These are phyloP conservation scores for Kernera saxatilis DNA, from an alignment of 345 rosid genomes.

Conservation along the genomic window DNA sequence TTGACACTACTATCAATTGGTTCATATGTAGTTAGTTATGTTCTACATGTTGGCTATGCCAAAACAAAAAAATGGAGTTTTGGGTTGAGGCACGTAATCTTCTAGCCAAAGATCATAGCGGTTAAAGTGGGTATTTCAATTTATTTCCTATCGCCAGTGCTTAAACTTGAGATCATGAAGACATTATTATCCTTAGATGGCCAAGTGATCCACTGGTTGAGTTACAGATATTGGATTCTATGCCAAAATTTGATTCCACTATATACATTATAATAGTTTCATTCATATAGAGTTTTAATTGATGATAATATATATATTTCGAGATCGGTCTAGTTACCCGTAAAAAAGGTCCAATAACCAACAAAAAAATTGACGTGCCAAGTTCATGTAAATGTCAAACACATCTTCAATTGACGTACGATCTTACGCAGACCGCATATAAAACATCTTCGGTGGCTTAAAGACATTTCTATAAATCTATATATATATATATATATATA, in stretches of 20 bases:
- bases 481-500: slow-evolving; percentile 15
- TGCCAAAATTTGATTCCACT: neutral
- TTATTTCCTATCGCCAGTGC: no score
- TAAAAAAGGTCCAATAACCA: neutral
- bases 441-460: slow-evolving; percentile 23
- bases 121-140: no score
- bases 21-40: neutral
- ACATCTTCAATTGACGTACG: slow-evolving; percentile 28
- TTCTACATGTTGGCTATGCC: no score
- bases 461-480: slow-evolving; percentile 18
- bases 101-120: no score
- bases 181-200: no score
- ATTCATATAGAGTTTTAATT: neutral
- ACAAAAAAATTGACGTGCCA: neutral
- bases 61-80: no score
- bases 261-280: neutral
- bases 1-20: neutral
- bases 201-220: no score
- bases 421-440: slow-evolving; percentile 35
- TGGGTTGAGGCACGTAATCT: no score
- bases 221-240: no score
- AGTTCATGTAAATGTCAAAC: slow-evolving; percentile 25
- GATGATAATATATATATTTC: neutral
- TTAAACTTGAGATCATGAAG: no score
- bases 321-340: neutral